Percentiles rank a stretch among this genome's conserved stretches.
phyloP scores from a whole-genome alignment of 768 basidiomycete species.

The Boletales sp. region DNA sequence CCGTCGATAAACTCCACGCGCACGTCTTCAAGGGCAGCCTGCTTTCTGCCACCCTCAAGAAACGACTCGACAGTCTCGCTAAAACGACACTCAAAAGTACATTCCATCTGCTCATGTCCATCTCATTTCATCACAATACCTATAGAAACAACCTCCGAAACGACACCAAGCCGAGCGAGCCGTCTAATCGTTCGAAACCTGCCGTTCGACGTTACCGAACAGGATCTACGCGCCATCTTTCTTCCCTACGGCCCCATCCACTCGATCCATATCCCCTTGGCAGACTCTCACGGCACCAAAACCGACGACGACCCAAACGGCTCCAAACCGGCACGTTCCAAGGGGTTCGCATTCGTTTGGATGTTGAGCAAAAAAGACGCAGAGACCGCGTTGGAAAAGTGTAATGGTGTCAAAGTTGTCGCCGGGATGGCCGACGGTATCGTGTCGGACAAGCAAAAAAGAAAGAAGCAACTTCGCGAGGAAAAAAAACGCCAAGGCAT shows the following conservation, averaged over 20 bases:
- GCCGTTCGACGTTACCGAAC: constrained; percentile 76
- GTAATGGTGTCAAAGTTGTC: constrained; percentile 71
- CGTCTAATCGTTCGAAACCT: constrained; percentile 91
- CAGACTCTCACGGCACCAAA: constrained; percentile 26
- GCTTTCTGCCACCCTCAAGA: constrained; percentile 86
- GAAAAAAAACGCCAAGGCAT: constrained; percentile 40
- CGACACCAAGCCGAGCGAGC: constrained; percentile 65
- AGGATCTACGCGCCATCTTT: constrained; percentile 83
- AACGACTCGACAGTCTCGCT: constrained; percentile 66
- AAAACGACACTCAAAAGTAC: constrained; percentile 39
- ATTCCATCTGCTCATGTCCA: background rate
- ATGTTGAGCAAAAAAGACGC: constrained; percentile 84
- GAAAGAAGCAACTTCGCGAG: constrained; percentile 55
- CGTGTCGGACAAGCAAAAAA: constrained; percentile 62
- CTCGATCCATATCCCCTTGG: constrained; percentile 74
- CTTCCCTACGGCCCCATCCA: constrained; percentile 84
- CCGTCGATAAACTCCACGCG: constrained; percentile 80
- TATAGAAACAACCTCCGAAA: constrained; percentile 31
- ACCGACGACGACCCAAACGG: constrained; percentile 26
- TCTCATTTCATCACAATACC: background rate
- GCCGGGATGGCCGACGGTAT: constrained; percentile 58
- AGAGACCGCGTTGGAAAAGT: constrained; percentile 71
- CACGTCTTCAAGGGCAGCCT: constrained; percentile 89
- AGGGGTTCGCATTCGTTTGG: constrained; percentile 96
- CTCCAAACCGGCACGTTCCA: constrained; percentile 37